Percentiles rank a stretch among this genome's conserved stretches.
Evolutionary conservation across 768 basidiomycete genomes (phyloP).

Genomic region (Lactifluus subvellereus): DNA sequence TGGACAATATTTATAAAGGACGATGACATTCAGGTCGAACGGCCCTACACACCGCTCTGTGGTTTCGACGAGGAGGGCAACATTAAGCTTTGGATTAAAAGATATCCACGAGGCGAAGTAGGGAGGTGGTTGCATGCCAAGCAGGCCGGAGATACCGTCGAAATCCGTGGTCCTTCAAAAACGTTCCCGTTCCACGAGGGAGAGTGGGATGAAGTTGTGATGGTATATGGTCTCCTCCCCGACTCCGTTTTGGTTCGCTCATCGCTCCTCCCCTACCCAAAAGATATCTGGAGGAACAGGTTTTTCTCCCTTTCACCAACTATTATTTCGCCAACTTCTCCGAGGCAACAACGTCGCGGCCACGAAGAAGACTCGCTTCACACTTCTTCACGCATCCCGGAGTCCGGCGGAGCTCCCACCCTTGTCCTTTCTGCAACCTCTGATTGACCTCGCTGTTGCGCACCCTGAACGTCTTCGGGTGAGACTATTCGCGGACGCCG

Average conservation of each 20-base stretch:
- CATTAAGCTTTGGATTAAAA: conserved; percentile 79
- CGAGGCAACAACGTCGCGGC: conserved; percentile 20
- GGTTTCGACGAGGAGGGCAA: conserved; percentile 61
- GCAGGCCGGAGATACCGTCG: conserved; percentile 57
- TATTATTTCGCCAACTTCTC: conserved; percentile 52
- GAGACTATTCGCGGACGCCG: conserved; percentile 56
- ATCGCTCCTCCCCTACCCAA: not conserved
- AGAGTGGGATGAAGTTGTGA: conserved; percentile 73
- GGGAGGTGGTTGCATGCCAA: conserved; percentile 78
- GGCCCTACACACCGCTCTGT: conserved; percentile 77
- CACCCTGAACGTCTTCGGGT: conserved; percentile 54
- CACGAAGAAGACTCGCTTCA: conserved; percentile 48
- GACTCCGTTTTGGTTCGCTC: not conserved
- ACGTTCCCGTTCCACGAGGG: conserved; percentile 57
- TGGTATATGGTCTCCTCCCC: conserved; percentile 40
- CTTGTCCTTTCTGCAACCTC: conserved; percentile 47
- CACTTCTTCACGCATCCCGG: conserved; percentile 65
- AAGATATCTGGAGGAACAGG: conserved; percentile 88
- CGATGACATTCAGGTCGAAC: conserved; percentile 82
- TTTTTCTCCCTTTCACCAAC: conserved; percentile 79
- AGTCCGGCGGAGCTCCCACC: conserved; percentile 64
- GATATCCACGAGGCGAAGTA: conserved; percentile 72
- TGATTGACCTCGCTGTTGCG: conserved; percentile 42
- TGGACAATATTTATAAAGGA: conserved; percentile 83
- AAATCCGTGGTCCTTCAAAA: conserved; percentile 68